A percentile compares a stretch with the other conserved stretches of the same genome.
phyloP scores from a whole-genome alignment of 163 green algal species.

The Chloroidium sp. region DNA sequence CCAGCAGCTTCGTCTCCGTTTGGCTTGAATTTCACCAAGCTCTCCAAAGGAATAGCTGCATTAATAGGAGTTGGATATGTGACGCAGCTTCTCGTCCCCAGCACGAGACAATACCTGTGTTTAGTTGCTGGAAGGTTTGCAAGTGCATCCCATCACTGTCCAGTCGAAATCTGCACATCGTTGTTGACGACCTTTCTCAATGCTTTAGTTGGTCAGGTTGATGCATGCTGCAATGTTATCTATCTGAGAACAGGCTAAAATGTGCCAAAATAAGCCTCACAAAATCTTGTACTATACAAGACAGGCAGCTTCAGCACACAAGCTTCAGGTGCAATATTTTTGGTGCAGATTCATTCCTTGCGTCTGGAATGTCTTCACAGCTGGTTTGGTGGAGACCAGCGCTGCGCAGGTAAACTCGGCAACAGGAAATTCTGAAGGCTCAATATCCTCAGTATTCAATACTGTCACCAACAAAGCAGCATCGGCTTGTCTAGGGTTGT shows the following conservation, averaged over 20 bases:
- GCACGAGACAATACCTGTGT: conserved; percentile 32
- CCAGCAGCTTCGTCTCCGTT: no score
- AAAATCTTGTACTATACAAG: no score
- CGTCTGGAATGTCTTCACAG: conserved; percentile 65
- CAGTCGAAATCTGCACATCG: no score
- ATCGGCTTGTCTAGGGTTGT: no score
- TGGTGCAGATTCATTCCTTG: conserved; percentile 48
- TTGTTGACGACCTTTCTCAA: no score
- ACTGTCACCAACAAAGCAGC: no score
- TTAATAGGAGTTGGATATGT: conserved; percentile 35
- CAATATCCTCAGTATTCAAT: no score
- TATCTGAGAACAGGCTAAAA: background rate
- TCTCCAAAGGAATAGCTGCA: conserved; percentile 13
- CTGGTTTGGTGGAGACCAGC: conserved; percentile 44
- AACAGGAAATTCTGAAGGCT: no score
- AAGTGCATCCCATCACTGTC: no score
- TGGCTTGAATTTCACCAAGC: conserved; percentile 12
- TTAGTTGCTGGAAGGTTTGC: conserved; percentile 49
- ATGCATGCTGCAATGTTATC: background rate
- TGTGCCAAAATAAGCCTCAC: background rate
- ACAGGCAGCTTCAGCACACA: no score
- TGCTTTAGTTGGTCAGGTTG: background rate
- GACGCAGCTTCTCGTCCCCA: conserved; percentile 30
- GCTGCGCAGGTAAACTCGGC: conserved; percentile 33
- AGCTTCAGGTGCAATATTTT: background rate